phyloP scores from a whole-genome alignment of 805 yeast genomes.

The Debaryomyces castellii region DNA sequence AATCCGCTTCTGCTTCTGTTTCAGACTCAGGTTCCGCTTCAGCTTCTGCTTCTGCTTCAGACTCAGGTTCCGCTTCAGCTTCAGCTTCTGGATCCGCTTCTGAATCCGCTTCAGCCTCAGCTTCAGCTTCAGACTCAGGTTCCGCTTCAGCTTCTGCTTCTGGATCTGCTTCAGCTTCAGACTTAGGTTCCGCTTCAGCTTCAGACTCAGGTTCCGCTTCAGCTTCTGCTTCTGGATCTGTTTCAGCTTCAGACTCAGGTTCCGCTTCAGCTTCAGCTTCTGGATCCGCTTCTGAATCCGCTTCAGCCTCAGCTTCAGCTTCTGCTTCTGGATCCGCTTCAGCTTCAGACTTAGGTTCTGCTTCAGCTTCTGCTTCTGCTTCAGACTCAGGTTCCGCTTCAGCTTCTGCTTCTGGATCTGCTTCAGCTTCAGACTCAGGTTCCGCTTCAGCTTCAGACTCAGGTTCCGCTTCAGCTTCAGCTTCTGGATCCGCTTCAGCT shows the following conservation, averaged over 20 bases:
- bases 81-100: no score
- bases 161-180: no score
- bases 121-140: slow-evolving; percentile 17
- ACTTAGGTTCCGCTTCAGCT: slow-evolving; percentile 6
- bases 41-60: no score
- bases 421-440: slow-evolving; percentile 6
- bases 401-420: slow-evolving; percentile 3
- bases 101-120: background rate
- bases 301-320: background rate
- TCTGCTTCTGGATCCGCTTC: slow-evolving; percentile 6
- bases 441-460: background rate
- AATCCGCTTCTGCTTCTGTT: no score
- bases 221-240: background rate
- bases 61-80: no score
- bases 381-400: slow-evolving; percentile 18
- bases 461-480: no score
- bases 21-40: no score
- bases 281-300: background rate
- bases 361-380: slow-evolving; percentile 1
- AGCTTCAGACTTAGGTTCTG: background rate
- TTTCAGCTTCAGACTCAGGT: slow-evolving; percentile 1
- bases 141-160: slow-evolving; percentile 16
- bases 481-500: no score
- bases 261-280: no score
- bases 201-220: slow-evolving; percentile 11